These are phyloP conservation scores for Aspergillus fijiensis DNA, from an alignment of 2,329 filamentous ascomycete species.

Conservation along the genomic window DNA sequence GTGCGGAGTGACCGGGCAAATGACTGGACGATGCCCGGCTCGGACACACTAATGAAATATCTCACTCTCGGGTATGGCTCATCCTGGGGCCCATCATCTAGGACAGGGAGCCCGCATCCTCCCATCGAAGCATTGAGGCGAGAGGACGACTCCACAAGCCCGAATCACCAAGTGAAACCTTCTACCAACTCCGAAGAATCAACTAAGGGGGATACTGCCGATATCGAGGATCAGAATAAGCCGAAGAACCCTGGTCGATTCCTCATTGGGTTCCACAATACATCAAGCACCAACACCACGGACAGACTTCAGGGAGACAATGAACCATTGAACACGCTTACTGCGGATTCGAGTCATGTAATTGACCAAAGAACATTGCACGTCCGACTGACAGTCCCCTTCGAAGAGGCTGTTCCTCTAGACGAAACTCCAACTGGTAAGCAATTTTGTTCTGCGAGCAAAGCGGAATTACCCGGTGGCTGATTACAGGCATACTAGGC, in stretches of 20 bases:
- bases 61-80: conserved; percentile 52
- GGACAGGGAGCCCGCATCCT: conserved; percentile 26
- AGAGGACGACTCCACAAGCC: conserved; percentile 13
- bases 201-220: conserved; percentile 3
- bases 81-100: conserved; percentile 45
- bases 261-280: conserved; percentile 46
- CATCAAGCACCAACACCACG: conserved; percentile 30
- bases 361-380: conserved; percentile 40
- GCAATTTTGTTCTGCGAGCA: neutral
- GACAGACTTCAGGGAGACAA: conserved; percentile 13
- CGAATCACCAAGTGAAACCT: conserved; percentile 3
- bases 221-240: conserved; percentile 12
- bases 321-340: neutral
- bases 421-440: conserved; percentile 20
- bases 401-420: neutral
- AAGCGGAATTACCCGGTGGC: neutral
- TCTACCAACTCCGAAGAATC: neutral
- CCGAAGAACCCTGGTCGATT: conserved; percentile 37
- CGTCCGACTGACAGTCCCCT: conserved; percentile 28
- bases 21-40: conserved; percentile 35
- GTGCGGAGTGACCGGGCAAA: conserved; percentile 21
- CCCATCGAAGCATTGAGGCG: conserved; percentile 27
- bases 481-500: conserved; percentile 3
- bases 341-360: conserved; percentile 25
- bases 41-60: conserved; percentile 51